Conservation (phyloP, 176 grass and related monocot genomes). For the Hsuehochloa calcarea region DNA sequence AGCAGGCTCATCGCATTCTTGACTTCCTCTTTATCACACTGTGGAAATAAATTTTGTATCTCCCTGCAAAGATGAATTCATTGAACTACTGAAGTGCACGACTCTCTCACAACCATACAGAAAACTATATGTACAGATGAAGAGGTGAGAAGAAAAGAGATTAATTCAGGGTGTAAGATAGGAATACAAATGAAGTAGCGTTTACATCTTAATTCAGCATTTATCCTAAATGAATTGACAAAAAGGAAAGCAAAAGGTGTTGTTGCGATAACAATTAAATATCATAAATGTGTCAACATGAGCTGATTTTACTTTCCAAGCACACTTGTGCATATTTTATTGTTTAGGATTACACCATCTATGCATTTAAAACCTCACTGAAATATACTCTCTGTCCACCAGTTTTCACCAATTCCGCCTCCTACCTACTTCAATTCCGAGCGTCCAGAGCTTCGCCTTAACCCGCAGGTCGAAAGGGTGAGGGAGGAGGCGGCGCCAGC, state of each 20-base stretch:
- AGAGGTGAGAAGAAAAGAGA: not conserved
- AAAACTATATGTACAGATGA: not conserved
- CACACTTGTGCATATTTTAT: slow-evolving; percentile 1
- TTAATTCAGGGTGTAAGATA: not conserved
- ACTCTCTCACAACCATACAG: not conserved
- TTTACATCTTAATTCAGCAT: not conserved
- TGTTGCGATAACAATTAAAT: not conserved
- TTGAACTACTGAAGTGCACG: not conserved
- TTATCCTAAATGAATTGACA: not conserved
- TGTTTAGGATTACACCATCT: not conserved
- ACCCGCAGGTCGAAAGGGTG: no score
- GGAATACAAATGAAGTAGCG: not conserved
- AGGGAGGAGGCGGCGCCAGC: no score
- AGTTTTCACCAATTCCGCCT: no score
- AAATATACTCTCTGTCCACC: no score
- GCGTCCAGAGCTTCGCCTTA: no score
- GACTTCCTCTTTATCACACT: not conserved
- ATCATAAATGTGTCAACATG: slow-evolving; percentile 1
- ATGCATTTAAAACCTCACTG: slow-evolving; percentile 5
- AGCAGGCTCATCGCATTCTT: not conserved
- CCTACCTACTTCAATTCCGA: no score
- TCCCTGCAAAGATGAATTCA: not conserved
- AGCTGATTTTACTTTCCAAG: slow-evolving; percentile 4
- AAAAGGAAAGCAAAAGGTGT: not conserved
- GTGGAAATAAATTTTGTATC: not conserved